Base-by-base conservation (phyloP, 202 grass and related monocot genomes). In the Saccharum hybrid region DNA sequence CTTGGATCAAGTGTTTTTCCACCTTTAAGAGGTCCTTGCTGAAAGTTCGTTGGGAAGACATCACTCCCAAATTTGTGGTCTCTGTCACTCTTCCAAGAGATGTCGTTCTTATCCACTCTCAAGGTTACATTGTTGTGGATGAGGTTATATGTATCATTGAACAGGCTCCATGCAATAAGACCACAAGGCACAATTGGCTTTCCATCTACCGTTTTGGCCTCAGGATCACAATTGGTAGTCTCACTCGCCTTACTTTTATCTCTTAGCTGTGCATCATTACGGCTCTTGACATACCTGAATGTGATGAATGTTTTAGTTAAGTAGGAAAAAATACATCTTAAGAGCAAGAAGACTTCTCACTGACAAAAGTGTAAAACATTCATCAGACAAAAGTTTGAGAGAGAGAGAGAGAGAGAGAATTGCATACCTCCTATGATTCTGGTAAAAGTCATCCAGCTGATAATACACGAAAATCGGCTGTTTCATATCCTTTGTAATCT, bases 51-150 rank as follows among this genome's bases (percentile, higher is more conserved):
- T 39, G 96, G 96, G 45, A 72, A 95, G 57, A 98, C 96, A 87
- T 98, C 75, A 8, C 77, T 92, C 49, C 96, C 96, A 19, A 98
- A 98, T 87, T 98, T 98, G 83, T 98, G 96, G 3, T 95, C 92
- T 75, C 96, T 92, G 46, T 98, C 96, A 81, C 96, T 98, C 78
- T 92, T 95, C 96, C 96, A 98, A 46, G 88, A 95, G 59, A 98
- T 98, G 62, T 84, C 83, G 2, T 78, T 95, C 87, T 91, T 98
- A 63, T 95, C 83, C 28, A 98, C 87, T 4, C 10, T 62, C 46
- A 93, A 62, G 80, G 75, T 87, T 14, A 37, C 5, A 52, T 38
- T 80, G 26, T 83, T 84, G 74, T 5, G 79, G 12, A n/a, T 15
- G 30, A 98, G 94, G 61, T 8, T 81, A 74, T 98, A 95, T 18